Conservation (phyloP, 1,284 basidiomycete genomes). For the Vanrija pseudolonga region DNA sequence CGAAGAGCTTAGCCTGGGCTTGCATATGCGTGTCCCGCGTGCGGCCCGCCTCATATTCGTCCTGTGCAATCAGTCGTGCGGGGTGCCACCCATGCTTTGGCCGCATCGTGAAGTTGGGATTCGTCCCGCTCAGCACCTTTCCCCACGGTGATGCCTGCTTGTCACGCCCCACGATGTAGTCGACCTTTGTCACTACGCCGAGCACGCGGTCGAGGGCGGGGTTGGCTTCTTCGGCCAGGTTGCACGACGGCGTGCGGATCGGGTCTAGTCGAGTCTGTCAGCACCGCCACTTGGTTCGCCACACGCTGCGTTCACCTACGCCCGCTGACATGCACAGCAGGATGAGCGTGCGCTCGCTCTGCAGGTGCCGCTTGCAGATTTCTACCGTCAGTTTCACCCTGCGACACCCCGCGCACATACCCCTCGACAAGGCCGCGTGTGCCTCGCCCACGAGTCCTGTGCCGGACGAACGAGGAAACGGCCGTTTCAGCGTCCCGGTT, state of each 20-base stretch:
- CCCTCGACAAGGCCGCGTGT: too few relatives aligned
- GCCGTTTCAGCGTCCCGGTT: background rate
- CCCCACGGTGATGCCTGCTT: background rate
- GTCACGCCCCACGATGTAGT: constrained; percentile 9
- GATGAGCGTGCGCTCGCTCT: constrained; percentile 17
- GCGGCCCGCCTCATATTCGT: constrained; percentile 6
- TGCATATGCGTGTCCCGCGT: background rate
- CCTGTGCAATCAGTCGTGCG: constrained; percentile 1
- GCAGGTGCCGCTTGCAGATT: constrained; percentile 7
- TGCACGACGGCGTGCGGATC: constrained; percentile 2
- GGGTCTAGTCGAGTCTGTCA: constrained; percentile 1
- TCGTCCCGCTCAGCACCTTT: constrained; percentile 4
- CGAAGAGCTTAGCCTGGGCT: constrained; percentile 11
- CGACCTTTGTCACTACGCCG: constrained; percentile 28
- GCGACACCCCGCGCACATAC: too few relatives aligned
- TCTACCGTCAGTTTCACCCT: too few relatives aligned
- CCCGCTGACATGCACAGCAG: constrained; percentile 23
- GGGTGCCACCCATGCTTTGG: constrained; percentile 17
- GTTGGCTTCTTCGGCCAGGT: constrained; percentile 16
- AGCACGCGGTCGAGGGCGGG: constrained; percentile 13
- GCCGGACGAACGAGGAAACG: too few relatives aligned
- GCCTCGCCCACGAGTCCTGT: constrained; percentile 10
- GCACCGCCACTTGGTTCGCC: too few relatives aligned
- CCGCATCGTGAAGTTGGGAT: background rate
- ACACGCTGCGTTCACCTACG: constrained; percentile 15